phyloP scores from a whole-genome alignment of 148 eudicot species.

The Chenopodium formosanum region DNA sequence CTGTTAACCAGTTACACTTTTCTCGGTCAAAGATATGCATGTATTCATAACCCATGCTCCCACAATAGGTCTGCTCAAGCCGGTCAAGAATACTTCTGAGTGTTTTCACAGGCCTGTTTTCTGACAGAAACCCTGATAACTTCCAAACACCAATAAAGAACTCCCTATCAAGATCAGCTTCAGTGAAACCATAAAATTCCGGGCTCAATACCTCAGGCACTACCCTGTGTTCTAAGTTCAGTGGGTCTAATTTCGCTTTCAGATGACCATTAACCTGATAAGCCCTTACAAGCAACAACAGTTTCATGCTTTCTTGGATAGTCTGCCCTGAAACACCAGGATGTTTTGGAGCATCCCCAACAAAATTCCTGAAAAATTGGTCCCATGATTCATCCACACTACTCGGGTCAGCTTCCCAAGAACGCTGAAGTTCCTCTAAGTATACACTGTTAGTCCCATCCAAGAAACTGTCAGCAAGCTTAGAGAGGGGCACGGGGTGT shows the following conservation, averaged over 20 bases:
- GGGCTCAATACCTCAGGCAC: constrained; percentile 77
- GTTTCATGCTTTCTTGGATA: constrained; percentile 87
- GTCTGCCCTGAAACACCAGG: constrained; percentile 92
- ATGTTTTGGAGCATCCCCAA: constrained; percentile 61
- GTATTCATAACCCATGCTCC: constrained; percentile 85
- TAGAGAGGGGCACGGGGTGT: constrained; percentile 75
- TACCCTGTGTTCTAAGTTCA: constrained; percentile 54
- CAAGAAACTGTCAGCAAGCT: constrained; percentile 78
- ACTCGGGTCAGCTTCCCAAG: constrained; percentile 93
- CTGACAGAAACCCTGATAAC: constrained; percentile 90
- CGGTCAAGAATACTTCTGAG: constrained; percentile 77
- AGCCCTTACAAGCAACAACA: constrained; percentile 77
- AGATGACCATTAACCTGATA: constrained; percentile 92
- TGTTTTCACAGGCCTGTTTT: constrained; percentile 89
- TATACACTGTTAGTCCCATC: constrained; percentile 96
- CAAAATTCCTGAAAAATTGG: constrained; percentile 85
- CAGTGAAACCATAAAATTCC: constrained; percentile 67
- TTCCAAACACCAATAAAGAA: constrained; percentile 91
- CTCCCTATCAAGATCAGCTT: constrained; percentile 87
- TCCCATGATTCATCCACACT: constrained; percentile 99
- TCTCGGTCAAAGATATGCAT: constrained; percentile 89
- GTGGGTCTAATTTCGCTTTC: constrained; percentile 84
- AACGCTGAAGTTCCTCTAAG: constrained; percentile 85
- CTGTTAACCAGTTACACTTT: constrained; percentile 89
- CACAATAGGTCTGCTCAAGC: constrained; percentile 94